A percentile compares a stretch with the other conserved stretches of the same genome.
Conservation (phyloP, 805 yeast genomes). For the Yarrowia hollandica region DNA sequence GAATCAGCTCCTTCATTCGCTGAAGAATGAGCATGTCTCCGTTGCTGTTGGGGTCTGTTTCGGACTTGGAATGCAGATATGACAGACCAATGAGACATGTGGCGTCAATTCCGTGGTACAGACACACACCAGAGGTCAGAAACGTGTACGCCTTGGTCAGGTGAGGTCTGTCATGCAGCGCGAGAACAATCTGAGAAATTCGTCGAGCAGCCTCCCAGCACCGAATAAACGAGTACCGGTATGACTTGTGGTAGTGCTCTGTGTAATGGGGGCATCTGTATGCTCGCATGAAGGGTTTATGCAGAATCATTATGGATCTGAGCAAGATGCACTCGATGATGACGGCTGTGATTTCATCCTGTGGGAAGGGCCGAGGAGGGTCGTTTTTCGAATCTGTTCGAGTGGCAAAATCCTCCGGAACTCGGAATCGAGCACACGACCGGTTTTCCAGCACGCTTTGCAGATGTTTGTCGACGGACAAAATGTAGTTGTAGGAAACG, state of each 20-base stretch:
- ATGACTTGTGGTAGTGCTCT: conserved; percentile 26
- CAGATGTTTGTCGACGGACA: conserved; percentile 22
- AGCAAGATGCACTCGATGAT: conserved; percentile 19
- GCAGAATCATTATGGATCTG: conserved; percentile 17
- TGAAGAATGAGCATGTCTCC: conserved; percentile 19
- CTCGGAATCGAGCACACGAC: conserved; percentile 15
- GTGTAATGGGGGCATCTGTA: conserved; percentile 23
- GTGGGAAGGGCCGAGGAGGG: conserved; percentile 1
- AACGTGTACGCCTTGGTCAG: background rate
- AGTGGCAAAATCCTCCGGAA: conserved; percentile 7
- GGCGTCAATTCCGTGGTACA: conserved; percentile 26
- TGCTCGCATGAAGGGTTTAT: conserved; percentile 26
- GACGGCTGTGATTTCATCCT: conserved; percentile 20
- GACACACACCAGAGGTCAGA: conserved; percentile 9
- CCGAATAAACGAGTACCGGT: conserved; percentile 15
- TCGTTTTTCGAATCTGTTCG: background rate
- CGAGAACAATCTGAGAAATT: background rate
- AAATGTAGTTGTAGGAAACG: conserved; percentile 20
- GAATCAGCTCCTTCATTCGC: conserved; percentile 17
- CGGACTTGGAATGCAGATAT: conserved; percentile 12
- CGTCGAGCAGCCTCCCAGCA: conserved; percentile 26
- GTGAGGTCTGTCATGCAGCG: background rate
- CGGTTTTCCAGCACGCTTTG: conserved; percentile 21
- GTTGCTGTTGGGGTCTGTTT: conserved; percentile 12
- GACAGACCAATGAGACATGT: conserved; percentile 27